These are phyloP conservation scores for Rosa persica DNA, from an alignment of 306 rosid species.

Conservation along the genomic window DNA sequence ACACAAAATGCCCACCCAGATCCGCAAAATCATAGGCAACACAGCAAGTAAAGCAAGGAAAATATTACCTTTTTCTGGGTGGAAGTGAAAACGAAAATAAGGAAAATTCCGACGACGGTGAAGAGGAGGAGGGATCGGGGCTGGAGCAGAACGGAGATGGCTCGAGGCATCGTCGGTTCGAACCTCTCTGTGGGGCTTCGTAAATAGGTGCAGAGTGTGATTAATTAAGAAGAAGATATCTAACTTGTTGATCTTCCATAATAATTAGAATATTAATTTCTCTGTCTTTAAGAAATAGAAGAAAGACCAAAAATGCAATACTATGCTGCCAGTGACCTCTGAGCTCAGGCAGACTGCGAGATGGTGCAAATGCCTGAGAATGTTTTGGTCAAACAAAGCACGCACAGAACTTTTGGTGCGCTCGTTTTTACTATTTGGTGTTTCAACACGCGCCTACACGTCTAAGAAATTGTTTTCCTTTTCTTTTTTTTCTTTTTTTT, in stretches of 20 bases:
- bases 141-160: slow-evolving; percentile 47
- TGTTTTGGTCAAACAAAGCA: slow-evolving; percentile 3
- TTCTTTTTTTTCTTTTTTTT: no score
- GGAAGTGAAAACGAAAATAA: slow-evolving; percentile 43
- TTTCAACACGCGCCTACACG: background rate
- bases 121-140: slow-evolving; percentile 54
- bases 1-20: slow-evolving; percentile 23
- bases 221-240: background rate
- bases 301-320: slow-evolving; percentile 12
- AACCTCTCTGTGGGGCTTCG: no score
- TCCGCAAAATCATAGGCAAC: background rate
- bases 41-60: background rate
- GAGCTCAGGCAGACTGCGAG: background rate
- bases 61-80: slow-evolving; percentile 23
- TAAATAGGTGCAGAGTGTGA: background rate
- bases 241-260: slow-evolving; percentile 15
- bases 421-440: background rate
- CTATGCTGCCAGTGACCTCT: slow-evolving; percentile 10
- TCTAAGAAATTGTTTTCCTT: background rate
- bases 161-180: slow-evolving; percentile 57
- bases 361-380: background rate
- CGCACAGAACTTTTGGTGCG: background rate
- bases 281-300: background rate
- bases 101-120: slow-evolving; percentile 39
- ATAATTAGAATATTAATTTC: background rate